Conservation (phyloP, 2,329 filamentous ascomycete genomes). For the Ascochyta fabae region DNA sequence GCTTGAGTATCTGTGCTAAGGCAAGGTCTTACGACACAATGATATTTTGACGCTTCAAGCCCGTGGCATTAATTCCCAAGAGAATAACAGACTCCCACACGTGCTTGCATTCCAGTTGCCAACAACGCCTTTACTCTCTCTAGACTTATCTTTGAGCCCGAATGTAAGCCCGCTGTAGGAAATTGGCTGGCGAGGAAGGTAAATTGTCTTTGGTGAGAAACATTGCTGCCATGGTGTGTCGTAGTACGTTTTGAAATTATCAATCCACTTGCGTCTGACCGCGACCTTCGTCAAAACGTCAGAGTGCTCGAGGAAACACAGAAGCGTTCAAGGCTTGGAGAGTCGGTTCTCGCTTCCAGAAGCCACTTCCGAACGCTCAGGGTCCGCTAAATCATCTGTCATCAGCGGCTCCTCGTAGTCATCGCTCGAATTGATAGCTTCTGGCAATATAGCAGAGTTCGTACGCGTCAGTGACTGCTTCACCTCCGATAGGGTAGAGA, state of each 20-base stretch:
- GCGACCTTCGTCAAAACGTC: neutral
- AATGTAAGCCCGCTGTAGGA: neutral
- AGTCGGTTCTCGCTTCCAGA: neutral
- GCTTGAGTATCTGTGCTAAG: no score
- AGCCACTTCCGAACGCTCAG: neutral
- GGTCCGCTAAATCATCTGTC: neutral
- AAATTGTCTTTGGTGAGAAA: neutral
- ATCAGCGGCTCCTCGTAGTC: neutral
- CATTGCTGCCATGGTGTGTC: neutral
- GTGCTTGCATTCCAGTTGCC: no score
- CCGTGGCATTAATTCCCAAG: no score
- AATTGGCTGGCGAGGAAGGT: neutral
- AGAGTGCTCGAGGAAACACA: neutral
- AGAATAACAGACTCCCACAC: no score
- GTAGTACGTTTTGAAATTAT: neutral
- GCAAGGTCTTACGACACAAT: no score
- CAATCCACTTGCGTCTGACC: neutral
- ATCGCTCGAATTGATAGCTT: neutral
- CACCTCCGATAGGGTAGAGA: no score
- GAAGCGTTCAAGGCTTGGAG: neutral
- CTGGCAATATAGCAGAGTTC: neutral
- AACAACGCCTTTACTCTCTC: no score
- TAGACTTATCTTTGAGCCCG: no score
- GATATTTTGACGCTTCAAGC: no score
- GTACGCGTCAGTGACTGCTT: neutral